Base-by-base conservation (phyloP, 306 rosid genomes). In the Fagus sylvatica region DNA sequence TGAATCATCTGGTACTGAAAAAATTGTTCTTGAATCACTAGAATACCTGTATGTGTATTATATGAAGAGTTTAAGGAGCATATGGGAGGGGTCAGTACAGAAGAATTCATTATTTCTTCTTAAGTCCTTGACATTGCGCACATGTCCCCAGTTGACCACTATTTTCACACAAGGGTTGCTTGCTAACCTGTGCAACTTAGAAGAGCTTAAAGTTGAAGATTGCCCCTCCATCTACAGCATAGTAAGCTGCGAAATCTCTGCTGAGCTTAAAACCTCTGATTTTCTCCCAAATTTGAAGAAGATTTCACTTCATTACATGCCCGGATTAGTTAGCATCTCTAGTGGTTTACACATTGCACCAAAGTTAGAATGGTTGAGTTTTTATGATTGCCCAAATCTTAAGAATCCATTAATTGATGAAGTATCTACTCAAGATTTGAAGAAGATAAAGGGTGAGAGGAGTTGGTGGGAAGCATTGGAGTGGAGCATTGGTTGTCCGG, bases 11-110 rank as follows among this genome's bases (percentile, higher is more conserved):
- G n/a, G n/a, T n/a, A n/a, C n/a, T n/a, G n/a, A 43, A 43, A 43
- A 3, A 43, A 43, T 8, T 19, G 10, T 76, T 5, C 4, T 69
- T 17, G 30, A 51, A 7, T 12, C 2, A 22, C 73, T 82, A 51
- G 16, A 48, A n/a, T 9, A 12, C 17, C 60, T 68, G 54, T 57
- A 41, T 30, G 72, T 73, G 72, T 82, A 46, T 2, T 75, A 78
- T 56, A 82, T 82, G 86, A 82, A 78, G 77, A 82, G 62, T 37
- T 71, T 78, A 53, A 70, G 75, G 55, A 73, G 80, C 53, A 71
- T 83, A 0, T 74, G 74, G 3, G n/a, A n/a, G 55, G 80, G 79
- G 4, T 10, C 42, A 48, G 12, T 40, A 15, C n/a, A n/a, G n/a
- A n/a, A n/a, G n/a, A n/a, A n/a, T n/a, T 74, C 13, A 2, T 37